Evolutionary conservation across 2,329 filamentous ascomycete genomes (phyloP), one percentile per base, ranked within the genome.

Genomic region (Didymella lethalis): DNA sequence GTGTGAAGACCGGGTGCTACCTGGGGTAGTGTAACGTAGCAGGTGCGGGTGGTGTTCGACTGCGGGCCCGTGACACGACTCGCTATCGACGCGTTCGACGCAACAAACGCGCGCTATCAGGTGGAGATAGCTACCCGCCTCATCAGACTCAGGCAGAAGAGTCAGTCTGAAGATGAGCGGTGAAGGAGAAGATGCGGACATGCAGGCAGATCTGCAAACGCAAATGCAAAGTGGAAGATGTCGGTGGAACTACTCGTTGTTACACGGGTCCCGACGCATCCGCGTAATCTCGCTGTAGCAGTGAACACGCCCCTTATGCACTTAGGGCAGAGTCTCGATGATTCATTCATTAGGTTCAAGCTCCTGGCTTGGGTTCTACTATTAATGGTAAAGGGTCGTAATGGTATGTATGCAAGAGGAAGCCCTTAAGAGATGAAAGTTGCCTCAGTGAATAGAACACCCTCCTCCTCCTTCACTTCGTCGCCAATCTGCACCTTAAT

Each of bases 401-500:
- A 66, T 63, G 52, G 44, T 64, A 54, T 57, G 60, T 60, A 62
- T 59, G 52, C 49, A 41, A 60, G 62, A 65, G 65, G 45, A 26
- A 46, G 45, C n/a, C 54, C 64, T 77, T 74, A 89, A 51, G 90
- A 93, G 79, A 99, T 96, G 81, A 98, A 99, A n/a, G 93, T 97
- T 2, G 95, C 93, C 81, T 99, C 95, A 57, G 86, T 87, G 79
- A 96, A 96, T 54, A 96, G 80, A 46, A 80, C 82, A 47, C 95
- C 95, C 73, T 93, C 83, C 78, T 98, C 94, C 18, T 84, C 82
- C 62, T 88, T 85, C 70, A 93, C 90, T 70, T 91, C 84, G 58
- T 93, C 93, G 48, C 91, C 93, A 64, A 94, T 84, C 79, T 93
- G 95, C 68, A 99, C 72, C 83, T 95, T 94, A 67, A 99, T 81